phyloP scores from a whole-genome alignment of 2,329 filamentous ascomycete species.

The Alternaria longipes region DNA sequence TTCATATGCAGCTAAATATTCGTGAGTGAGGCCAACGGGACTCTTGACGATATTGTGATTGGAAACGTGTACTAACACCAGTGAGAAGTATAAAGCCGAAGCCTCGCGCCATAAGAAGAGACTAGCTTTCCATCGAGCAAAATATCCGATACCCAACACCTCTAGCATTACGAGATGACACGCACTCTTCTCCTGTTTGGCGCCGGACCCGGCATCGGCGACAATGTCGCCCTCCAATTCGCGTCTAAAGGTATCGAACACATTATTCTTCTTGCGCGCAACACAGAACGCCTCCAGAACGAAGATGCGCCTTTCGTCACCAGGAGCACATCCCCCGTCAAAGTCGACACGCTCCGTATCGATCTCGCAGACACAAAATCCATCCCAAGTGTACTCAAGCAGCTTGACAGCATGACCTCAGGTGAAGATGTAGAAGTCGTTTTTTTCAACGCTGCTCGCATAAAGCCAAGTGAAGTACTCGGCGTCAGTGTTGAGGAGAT shows the following conservation, averaged over 20 bases:
- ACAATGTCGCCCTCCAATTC: constrained; percentile 54
- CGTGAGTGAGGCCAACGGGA: neutral
- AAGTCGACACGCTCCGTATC: constrained; percentile 56
- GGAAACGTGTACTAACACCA: neutral
- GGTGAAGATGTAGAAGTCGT: constrained; percentile 57
- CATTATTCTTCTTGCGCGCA: constrained; percentile 60
- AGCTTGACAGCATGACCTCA: constrained; percentile 50
- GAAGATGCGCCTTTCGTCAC: constrained; percentile 48
- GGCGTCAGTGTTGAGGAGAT: constrained; percentile 57
- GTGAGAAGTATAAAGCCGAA: neutral
- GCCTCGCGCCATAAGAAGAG: too few species aligned
- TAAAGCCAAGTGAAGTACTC: constrained; percentile 56
- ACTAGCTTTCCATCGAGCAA: neutral
- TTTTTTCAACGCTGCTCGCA: constrained; percentile 63
- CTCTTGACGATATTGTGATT: neutral
- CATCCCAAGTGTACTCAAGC: constrained; percentile 52
- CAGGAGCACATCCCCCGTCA: constrained; percentile 38
- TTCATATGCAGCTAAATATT: neutral
- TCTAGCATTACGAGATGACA: constrained; percentile 14
- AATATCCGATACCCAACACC: neutral
- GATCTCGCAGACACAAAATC: constrained; percentile 56
- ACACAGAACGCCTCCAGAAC: constrained; percentile 51
- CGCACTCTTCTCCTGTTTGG: constrained; percentile 55
- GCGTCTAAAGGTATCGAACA: constrained; percentile 57
- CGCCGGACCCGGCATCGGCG: constrained; percentile 61